These are phyloP conservation scores for Zelonia costaricensis DNA, from an alignment of 208 protist species.

Conservation along the genomic window DNA sequence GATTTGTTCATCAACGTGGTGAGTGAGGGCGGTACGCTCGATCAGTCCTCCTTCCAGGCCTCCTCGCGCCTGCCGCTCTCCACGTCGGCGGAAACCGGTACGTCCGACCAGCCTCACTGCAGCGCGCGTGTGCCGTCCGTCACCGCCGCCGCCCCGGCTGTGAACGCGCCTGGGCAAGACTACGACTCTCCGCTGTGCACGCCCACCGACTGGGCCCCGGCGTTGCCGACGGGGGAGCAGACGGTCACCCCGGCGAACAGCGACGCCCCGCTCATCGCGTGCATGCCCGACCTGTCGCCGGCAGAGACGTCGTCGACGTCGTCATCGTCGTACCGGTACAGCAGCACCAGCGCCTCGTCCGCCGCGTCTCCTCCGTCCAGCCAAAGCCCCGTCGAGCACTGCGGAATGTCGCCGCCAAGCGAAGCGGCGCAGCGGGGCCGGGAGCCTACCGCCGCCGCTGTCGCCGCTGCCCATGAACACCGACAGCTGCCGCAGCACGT, in stretches of 20 bases:
- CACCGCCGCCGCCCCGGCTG: no score
- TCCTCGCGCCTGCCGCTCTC: background rate
- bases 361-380: no score
- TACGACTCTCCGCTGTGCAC: no score
- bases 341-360: background rate
- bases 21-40: no score
- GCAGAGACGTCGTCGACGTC: background rate
- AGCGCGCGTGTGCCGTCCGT: background rate
- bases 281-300: background rate
- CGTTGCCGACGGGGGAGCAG: background rate
- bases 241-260: background rate
- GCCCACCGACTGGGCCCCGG: background rate
- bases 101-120: no score
- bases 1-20: background rate
- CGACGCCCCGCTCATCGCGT: slow-evolving; percentile 1
- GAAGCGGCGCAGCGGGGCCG: background rate
- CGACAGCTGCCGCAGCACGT: background rate
- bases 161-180: background rate
- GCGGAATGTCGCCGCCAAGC: no score
- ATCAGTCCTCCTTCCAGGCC: no score
- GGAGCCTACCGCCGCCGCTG: background rate
- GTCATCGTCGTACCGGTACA: background rate
- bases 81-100: background rate
- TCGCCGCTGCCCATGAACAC: background rate
- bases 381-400: no score